Conservation (phyloP, 495 filamentous ascomycete genomes). For the Immersiella caudata region DNA sequence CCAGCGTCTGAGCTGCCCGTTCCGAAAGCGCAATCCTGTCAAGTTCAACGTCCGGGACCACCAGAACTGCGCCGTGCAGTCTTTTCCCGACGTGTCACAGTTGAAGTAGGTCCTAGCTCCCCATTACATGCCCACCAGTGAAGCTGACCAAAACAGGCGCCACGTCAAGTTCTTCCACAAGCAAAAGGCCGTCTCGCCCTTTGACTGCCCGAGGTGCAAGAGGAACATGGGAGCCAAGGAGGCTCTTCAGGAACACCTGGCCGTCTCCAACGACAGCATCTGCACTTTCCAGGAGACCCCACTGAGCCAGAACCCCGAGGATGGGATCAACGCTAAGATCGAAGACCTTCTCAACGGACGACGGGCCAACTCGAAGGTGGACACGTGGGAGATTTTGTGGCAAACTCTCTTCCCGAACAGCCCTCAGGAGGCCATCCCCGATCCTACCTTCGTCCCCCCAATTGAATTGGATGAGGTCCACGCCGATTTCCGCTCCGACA, state of each 20-base stretch:
- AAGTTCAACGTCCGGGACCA: slow-evolving; percentile 42
- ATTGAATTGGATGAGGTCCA: slow-evolving; percentile 38
- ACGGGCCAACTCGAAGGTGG: slow-evolving; percentile 33
- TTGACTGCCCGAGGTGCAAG: slow-evolving; percentile 34
- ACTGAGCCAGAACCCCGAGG: slow-evolving; percentile 33
- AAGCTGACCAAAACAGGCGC: slow-evolving; percentile 22
- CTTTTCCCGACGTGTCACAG: slow-evolving; percentile 31
- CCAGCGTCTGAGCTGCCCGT: slow-evolving; percentile 38
- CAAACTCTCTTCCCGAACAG: slow-evolving; percentile 29
- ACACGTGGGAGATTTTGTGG: slow-evolving; percentile 35
- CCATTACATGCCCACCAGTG: not conserved
- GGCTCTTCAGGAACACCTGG: slow-evolving; percentile 25
- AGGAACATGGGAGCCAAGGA: slow-evolving; percentile 21
- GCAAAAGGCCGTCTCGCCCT: slow-evolving; percentile 11
- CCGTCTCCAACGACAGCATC: slow-evolving; percentile 21
- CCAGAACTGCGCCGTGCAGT: slow-evolving; percentile 33
- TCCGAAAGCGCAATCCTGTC: slow-evolving; percentile 44
- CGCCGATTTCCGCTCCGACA: slow-evolving; percentile 20
- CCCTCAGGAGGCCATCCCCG: slow-evolving; percentile 1
- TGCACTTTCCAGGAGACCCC: slow-evolving; percentile 23
- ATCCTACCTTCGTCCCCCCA: slow-evolving; percentile 35
- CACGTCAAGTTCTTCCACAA: slow-evolving; percentile 37
- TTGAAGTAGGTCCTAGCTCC: slow-evolving; percentile 35
- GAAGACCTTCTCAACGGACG: slow-evolving; percentile 34
- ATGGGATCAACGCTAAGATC: slow-evolving; percentile 30